Percentiles rank a stretch among this genome's conserved stretches.
phyloP scores from a whole-genome alignment of 75 land plant genomes.

The Isoetes taiwanensis region DNA sequence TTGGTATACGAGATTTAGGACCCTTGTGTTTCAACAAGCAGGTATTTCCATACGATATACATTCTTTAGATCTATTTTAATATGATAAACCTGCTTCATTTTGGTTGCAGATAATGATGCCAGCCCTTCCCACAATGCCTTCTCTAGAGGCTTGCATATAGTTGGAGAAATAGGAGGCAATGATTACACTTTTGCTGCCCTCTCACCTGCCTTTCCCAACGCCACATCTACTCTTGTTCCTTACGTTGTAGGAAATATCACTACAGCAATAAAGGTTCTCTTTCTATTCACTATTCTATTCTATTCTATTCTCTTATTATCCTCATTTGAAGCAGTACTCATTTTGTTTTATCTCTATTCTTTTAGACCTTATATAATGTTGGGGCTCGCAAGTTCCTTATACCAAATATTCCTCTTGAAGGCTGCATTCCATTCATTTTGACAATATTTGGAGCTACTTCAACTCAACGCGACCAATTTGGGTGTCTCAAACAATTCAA shows the following conservation, averaged over 20 bases:
- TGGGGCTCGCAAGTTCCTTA: slow-evolving; percentile 9
- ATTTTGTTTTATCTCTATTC: not conserved
- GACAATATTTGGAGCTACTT: not conserved
- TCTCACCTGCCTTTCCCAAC: too few species aligned
- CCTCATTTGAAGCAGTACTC: not conserved
- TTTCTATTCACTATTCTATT: too few species aligned
- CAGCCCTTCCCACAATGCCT: slow-evolving; percentile 2
- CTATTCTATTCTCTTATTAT: too few species aligned
- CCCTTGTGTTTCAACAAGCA: too few species aligned
- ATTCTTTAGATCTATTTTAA: not conserved
- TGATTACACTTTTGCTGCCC: slow-evolving; percentile 17
- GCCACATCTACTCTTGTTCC: slow-evolving; percentile 6
- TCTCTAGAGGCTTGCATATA: slow-evolving; percentile 10
- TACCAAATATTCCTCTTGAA: slow-evolving; percentile 11
- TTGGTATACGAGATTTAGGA: too few species aligned
- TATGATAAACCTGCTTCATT: not conserved
- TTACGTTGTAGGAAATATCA: not conserved
- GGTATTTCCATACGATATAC: not conserved
- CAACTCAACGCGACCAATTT: slow-evolving; percentile 1
- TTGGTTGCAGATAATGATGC: slow-evolving; percentile 1
- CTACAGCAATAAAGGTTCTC: slow-evolving; percentile 5
- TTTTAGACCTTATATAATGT: too few species aligned
- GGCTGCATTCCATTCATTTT: slow-evolving; percentile 13
- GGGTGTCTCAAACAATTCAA: slow-evolving; percentile 10
- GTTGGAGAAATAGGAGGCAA: slow-evolving; percentile 17